These are phyloP conservation scores for Graphilbum fragrans DNA, from an alignment of 2,329 filamentous ascomycete species.

Conservation along the genomic window DNA sequence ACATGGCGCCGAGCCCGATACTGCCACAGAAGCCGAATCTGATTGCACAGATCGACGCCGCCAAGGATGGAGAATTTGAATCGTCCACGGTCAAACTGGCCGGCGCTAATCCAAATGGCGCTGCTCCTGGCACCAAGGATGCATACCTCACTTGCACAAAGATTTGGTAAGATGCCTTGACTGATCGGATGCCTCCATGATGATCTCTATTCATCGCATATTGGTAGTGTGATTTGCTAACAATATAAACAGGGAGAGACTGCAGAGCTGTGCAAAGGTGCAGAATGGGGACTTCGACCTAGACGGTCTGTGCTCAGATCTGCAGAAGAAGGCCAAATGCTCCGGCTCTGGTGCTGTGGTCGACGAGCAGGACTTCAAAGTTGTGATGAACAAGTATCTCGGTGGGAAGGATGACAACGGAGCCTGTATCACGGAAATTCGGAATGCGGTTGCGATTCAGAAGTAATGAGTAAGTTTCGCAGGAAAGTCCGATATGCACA, in stretches of 20 bases:
- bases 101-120: no score
- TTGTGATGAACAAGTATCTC: slow-evolving; percentile 56
- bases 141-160: slow-evolving; percentile 71
- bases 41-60: slow-evolving; percentile 64
- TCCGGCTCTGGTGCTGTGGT: slow-evolving; percentile 85
- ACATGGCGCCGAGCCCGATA: slow-evolving; percentile 40
- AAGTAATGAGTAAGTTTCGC: background rate
- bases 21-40: slow-evolving; percentile 50
- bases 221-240: slow-evolving; percentile 2
- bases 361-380: slow-evolving; percentile 77
- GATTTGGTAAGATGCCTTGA: slow-evolving; percentile 71
- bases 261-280: slow-evolving; percentile 78
- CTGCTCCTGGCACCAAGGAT: slow-evolving; percentile 22
- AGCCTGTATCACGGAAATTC: no score
- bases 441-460: background rate
- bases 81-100: slow-evolving; percentile 7
- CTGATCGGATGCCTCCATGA: background rate
- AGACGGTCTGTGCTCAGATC: slow-evolving; percentile 80
- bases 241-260: slow-evolving; percentile 58
- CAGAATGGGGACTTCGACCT: slow-evolving; percentile 88
- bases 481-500: no score
- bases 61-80: slow-evolving; percentile 48
- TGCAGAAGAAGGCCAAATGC: slow-evolving; percentile 92
- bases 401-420: slow-evolving; percentile 20
- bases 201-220: background rate